Evolutionary conservation across 805 yeast genomes (phyloP), one percentile per base, ranked within the genome.

Genomic region (Candida tallmaniae): DNA sequence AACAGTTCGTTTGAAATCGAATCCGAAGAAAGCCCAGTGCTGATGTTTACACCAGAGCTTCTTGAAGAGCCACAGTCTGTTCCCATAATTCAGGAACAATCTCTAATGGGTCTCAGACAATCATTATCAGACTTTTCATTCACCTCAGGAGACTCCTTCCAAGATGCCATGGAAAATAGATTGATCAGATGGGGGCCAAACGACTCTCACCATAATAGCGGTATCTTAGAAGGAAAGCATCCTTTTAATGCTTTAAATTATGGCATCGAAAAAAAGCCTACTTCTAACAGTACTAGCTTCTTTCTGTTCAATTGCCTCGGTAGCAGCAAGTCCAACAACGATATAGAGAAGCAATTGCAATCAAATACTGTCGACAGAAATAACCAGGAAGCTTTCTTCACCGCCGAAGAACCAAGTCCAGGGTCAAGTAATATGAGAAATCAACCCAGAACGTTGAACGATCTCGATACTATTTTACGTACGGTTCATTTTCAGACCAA

Each of bases 161-260:
- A 45, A 14, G 51, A 49, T 4, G 48, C 41, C 23, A 50, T 58
- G 51, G 65, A 60, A 36, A 60, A 56, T 7, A 36, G 65, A 28
- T 41, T 60, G 22, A 35, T 51, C 1, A 34, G 62, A 23, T 62
- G 62, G 58, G 46, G 58, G 31, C 64, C 65, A 3, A 41, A 48
- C 9, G 58, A 52, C 7, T 58, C 66, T 0, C 64, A 61, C 26
- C 55, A 54, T 29, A 56, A 59, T 34, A 60, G 56, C n/a, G 36
- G 37, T 2, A 32, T 50, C 2, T 25, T 56, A 7, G 30, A 36
- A 12, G 62, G 56, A 0, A 35, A 18, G 5, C 68, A 62, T 34
- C 67, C 68, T n/a, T 64, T 54, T 32, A 58, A 54, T 28, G 32
- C 28, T 7, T 37, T 32, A 6, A 15, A 23, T 3, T 42, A 25